Base-by-base conservation (phyloP, 176 grass and related monocot species). In the Oryza meyeriana region DNA sequence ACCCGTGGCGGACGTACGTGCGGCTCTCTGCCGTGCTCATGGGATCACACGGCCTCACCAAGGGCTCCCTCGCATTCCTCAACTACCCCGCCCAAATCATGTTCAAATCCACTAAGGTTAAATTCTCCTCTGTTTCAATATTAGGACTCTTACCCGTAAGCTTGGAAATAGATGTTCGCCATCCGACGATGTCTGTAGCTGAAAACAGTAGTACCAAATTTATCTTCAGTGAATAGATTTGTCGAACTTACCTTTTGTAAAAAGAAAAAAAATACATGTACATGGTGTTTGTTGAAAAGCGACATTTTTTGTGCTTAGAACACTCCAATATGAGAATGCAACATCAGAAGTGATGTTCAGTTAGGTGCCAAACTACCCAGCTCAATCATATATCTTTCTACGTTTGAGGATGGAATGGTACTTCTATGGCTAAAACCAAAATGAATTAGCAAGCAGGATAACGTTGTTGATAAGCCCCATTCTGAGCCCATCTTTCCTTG, bases 41-140 rank as follows among this genome's bases (percentile, higher is more conserved):
- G 92, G 95, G 92, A 4, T 98, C 95, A 58, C 58, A 93, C 16
- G 95, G 95, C 82, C 92, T 95, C 70, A 98, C 95, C 16, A 98
- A 98, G 87, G 90, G 92, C 24, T 98, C 95, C 30, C 95, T 98
- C 13, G 92, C 95, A 18, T 98, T 98, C 81, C 91, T 98, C 77
- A 98, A 98, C 24, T 98, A 94, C 75, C 92, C 92, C 5, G 95
- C 95, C 0, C 95, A 98, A 58, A 86, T 98, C 66, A 98, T 98
- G 95, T 98, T 98, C 88, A 98, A 98, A 52, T 94, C 90, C 57
- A 98, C 95, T 48, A 98, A 97, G 90, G 94, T 97, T 75, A 33
- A n/a, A 14, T 78, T 10, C 3, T 42, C 25, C 26, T 38, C 72
- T 25, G 55, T 34, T 35, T 65, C 25, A 72, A 4, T 10, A 12